Percentiles rank a stretch among this genome's conserved stretches.
Evolutionary conservation across 176 grass and related monocot species (phyloP).

Genomic region (Avena insularis): DNA sequence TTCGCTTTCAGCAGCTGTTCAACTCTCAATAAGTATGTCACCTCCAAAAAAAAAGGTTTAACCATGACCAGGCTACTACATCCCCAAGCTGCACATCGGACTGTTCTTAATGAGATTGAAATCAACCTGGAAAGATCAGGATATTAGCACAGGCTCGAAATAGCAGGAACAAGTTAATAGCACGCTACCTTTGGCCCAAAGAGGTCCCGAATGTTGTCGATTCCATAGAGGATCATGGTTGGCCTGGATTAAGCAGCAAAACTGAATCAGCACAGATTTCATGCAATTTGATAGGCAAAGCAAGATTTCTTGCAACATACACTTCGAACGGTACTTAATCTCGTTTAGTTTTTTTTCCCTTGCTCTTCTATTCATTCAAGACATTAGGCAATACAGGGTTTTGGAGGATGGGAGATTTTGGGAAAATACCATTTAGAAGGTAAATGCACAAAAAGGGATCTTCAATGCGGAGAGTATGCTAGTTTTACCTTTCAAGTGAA

Average conservation of each 20-base stretch:
- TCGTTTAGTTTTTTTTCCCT: neutral
- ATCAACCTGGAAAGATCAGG: constrained; percentile 69
- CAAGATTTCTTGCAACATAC: neutral
- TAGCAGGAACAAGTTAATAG: neutral
- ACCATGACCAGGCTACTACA: constrained; percentile 27
- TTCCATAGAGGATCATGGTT: constrained; percentile 88
- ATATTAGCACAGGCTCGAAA: constrained; percentile 11
- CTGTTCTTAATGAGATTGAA: constrained; percentile 81
- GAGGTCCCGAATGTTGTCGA: constrained; percentile 88
- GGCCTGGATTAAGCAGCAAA: constrained; percentile 55
- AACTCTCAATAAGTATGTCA: constrained; percentile 6
- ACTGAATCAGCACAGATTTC: neutral
- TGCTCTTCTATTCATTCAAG: neutral
- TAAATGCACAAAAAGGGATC: constrained; percentile 17
- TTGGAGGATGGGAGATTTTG: neutral
- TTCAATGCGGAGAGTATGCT: neutral
- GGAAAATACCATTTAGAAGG: neutral
- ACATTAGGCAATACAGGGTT: neutral
- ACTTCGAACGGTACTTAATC: neutral
- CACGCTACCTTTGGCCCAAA: constrained; percentile 89
- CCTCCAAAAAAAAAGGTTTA: neutral
- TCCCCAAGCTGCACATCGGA: constrained; percentile 70
- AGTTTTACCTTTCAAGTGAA: constrained; percentile 88
- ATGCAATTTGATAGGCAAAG: neutral
- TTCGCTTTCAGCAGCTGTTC: neutral